Base-by-base conservation (phyloP, 108 stramenopile genomes). In the Discostella stelligeroides region DNA sequence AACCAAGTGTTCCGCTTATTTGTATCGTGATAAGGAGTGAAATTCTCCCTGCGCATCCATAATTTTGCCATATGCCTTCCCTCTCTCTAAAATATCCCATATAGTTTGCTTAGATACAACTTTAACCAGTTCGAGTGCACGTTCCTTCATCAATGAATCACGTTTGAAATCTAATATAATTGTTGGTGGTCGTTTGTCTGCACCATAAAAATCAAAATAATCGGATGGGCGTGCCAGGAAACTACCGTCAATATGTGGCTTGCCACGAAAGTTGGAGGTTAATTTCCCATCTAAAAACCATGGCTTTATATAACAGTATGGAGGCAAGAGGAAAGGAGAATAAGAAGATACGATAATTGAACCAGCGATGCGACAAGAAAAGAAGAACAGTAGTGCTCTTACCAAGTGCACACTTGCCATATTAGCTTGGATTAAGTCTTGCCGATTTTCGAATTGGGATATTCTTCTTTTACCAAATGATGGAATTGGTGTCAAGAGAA, bases 321-420 rank as follows among this genome's bases (percentile, higher is more conserved):
- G 7, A 28, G 0, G 4, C 15, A 37, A 20, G 25, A 40, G 34
- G 7, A 28, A 0, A n/a, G 37, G 34, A 20, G 25, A 40, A n/a
- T 1, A 11, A 0, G 2, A 37, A 12, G 30, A 17, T n/a, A 38
- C 34, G 39, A 4, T 27, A 51, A 23, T 18, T 37, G 15, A 48
- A 21, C 27, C 41, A 41, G 51, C 9, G 25, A 40, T 37, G 20
- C 59, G 30, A 30, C n/a, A 41, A n/a, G 49, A 39, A 30, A n/a
- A 48, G 40, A 43, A 28, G 13, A 60, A 0, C 12, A 41, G 18
- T 25, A 11, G 24, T 21, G 38, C n/a, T 70, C 86, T 73, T 69
- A 86, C 86, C 51, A 97, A 59, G 74, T 97, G 96, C 13, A 94
- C 91, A 62, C 91, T 92, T 18, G 96, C 92, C 89, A 97, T 94